Evolutionary conservation across 163 green algal genomes (phyloP).

Genomic region (Coccomyxa subellipsoidea): DNA sequence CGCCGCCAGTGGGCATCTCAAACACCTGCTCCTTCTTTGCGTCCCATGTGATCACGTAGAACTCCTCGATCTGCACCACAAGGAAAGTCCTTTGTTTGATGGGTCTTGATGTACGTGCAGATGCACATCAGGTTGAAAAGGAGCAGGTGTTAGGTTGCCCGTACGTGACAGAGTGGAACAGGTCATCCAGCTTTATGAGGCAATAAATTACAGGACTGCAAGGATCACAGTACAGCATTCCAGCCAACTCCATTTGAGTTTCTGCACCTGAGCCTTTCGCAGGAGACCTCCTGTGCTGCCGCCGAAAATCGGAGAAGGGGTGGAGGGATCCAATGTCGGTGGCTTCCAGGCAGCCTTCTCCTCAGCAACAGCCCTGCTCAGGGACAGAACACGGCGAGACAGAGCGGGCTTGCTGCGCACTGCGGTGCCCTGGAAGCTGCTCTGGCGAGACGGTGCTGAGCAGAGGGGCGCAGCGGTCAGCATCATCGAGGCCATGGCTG

Average conservation of each 20-base stretch:
- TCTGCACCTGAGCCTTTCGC: constrained; percentile 86
- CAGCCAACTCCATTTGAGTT: background rate
- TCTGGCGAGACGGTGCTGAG: constrained; percentile 2
- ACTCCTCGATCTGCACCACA: constrained; percentile 87
- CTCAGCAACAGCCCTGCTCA: constrained; percentile 4
- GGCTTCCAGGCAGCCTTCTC: constrained; percentile 20
- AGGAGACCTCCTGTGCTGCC: constrained; percentile 95
- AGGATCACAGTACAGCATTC: background rate
- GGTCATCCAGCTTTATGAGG: too few species aligned
- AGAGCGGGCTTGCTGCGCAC: background rate
- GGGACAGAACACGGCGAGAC: background rate
- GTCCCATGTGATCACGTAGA: constrained; percentile 99
- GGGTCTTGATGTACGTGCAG: too few species aligned
- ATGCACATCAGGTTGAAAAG: background rate
- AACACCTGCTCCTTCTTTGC: constrained; percentile 98
- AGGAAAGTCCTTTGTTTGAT: background rate
- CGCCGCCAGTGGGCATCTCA: constrained; percentile 98
- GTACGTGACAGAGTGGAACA: too few species aligned
- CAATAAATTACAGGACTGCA: background rate
- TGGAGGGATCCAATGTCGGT: constrained; percentile 80
- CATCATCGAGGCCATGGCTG: background rate
- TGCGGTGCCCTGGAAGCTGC: background rate
- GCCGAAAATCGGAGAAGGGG: constrained; percentile 88
- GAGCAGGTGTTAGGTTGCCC: background rate
- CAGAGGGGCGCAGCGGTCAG: constrained; percentile 1